phyloP scores from a whole-genome alignment of 1,284 basidiomycete genomes.

The Prillingera fragicola region DNA sequence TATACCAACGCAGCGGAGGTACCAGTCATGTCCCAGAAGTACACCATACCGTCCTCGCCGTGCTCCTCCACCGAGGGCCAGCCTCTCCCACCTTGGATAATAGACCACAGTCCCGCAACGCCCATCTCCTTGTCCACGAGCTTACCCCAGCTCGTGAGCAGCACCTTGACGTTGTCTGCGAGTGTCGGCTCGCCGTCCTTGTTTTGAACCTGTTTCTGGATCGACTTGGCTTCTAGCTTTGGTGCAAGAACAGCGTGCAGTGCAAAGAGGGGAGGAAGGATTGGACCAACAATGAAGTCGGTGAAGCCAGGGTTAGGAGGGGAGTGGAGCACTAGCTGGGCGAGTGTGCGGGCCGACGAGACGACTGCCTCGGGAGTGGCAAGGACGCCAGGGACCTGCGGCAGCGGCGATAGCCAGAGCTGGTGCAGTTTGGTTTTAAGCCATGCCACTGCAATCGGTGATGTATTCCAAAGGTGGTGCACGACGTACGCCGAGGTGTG shows the following conservation, averaged over 20 bases:
- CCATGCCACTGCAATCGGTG: slow-evolving; percentile 37
- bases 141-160: slow-evolving; percentile 68
- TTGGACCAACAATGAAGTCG: slow-evolving; percentile 60
- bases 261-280: slow-evolving; percentile 62
- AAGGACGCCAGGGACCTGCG: slow-evolving; percentile 1
- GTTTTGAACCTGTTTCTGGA: slow-evolving; percentile 40
- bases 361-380: slow-evolving; percentile 1
- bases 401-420: slow-evolving; percentile 24
- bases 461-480: slow-evolving; percentile 23
- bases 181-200: slow-evolving; percentile 57
- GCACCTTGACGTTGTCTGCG: slow-evolving; percentile 51
- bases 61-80: slow-evolving; percentile 24
- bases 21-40: slow-evolving; percentile 24
- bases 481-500: slow-evolving; percentile 33
- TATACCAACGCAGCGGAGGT: slow-evolving; percentile 10
- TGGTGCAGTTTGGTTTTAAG: slow-evolving; percentile 49
- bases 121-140: slow-evolving; percentile 57
- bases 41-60: slow-evolving; percentile 21
- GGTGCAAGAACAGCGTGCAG: slow-evolving; percentile 56
- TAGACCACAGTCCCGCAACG: slow-evolving; percentile 57
- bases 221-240: slow-evolving; percentile 1
- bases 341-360: slow-evolving; percentile 28
- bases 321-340: slow-evolving; percentile 52
- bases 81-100: slow-evolving; percentile 55
- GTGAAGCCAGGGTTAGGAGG: slow-evolving; percentile 70